Base-by-base conservation (phyloP, 306 rosid species). In the Begonia loranthoides region DNA sequence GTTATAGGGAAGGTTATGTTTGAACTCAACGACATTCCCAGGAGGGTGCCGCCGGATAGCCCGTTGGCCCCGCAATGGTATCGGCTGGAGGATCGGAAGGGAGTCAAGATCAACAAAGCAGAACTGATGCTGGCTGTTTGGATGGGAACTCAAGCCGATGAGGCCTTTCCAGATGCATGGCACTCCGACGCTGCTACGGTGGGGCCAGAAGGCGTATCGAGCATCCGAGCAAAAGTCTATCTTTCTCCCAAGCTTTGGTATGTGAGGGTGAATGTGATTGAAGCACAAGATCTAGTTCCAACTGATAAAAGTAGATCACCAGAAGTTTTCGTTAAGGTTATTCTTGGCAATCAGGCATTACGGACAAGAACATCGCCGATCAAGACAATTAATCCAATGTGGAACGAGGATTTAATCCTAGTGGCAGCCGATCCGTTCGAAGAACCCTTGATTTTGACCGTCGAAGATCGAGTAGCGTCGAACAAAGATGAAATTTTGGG, bases 71-170 rank as follows among this genome's bases (percentile, higher is more conserved):
- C 96, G 4, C 96, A 84, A 7, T 88, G 95, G 96, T 88, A 88
- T 50, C 73, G 88, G 64, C 51, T 88, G 14, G 79, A 80, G 50
- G 81, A 81, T 46, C 64, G 93, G 28, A 81, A 72, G 62, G 88
- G 84, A 2, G 66, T 24, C 1, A 88, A 71, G 72, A 77, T 34
- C 9, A 88, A 81, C 9, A 88, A 81, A 45, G 96, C 93, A 54
- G 96, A 88, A 72, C 49, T 88, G 55, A 88, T 88, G 96, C 63
- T 88, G 41, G 96, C 96, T 43, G 86, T 88, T 51, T 88, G 96
- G 96, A 88, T 84, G 82, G 96, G 96, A 70, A 88, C 95, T 69
- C 96, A 88, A 69, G 96, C 96, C n/a, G n/a, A n/a, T n/a, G n/a
- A n/a, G 9, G 87, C 96, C 1, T 84, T 87, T 79, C 78, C 94